Evolutionary conservation across 805 yeast species (phyloP).

Genomic region (Teunomyces barrocoloradensis): DNA sequence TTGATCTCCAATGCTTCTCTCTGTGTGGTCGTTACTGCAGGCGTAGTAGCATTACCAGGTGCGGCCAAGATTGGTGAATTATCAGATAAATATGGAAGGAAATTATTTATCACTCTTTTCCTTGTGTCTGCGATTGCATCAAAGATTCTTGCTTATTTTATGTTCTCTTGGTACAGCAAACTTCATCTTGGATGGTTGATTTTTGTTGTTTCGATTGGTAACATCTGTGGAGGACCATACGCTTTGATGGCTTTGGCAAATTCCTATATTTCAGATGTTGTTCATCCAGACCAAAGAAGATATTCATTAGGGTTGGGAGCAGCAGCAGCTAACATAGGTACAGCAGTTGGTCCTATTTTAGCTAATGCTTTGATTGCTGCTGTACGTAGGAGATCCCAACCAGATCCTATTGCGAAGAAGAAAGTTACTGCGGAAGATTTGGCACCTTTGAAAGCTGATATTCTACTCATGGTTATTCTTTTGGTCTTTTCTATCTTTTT

Average conservation of each 20-base stretch:
- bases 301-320: conserved; percentile 8
- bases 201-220: background rate
- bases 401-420: background rate
- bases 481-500: conserved; percentile 11
- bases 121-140: background rate
- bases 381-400: background rate
- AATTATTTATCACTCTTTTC: conserved; percentile 4
- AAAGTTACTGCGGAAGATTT: background rate
- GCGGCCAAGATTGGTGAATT: conserved; percentile 8
- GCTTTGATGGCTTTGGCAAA: conserved; percentile 6
- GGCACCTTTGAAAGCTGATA: background rate
- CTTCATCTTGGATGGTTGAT: background rate
- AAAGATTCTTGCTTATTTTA: background rate
- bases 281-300: conserved; percentile 6
- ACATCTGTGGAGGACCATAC: conserved; percentile 7
- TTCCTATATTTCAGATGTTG: conserved; percentile 10
- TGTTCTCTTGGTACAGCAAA: background rate
- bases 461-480: conserved; percentile 5
- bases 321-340: conserved; percentile 6
- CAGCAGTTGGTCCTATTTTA: conserved; percentile 9
- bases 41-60: conserved; percentile 5
- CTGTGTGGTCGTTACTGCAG: background rate
- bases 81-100: conserved; percentile 10
- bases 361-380: conserved; percentile 1
- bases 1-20: conserved; percentile 8